Base-by-base conservation (phyloP, 371 early-diverging fungal species). In the Haplosporangium sp. region DNA sequence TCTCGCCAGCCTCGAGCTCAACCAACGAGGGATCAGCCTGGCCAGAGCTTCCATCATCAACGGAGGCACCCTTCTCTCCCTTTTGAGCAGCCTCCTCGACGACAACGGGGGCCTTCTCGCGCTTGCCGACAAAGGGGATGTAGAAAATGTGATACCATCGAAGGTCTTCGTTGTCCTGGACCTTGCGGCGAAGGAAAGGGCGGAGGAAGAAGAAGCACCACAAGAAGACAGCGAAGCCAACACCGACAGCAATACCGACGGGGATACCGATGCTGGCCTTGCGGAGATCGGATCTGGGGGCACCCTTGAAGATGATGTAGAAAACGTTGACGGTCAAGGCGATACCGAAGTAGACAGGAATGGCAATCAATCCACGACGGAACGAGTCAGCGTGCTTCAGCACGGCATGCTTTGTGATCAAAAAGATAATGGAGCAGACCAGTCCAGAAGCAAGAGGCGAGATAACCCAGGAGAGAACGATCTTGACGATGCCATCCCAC, bases 401-500 rank as follows among this genome's bases (percentile, higher is more conserved):
- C 29, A 94, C 86, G 55, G 84, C 81, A 61, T 81, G 85, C 57
- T 90, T 91, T 38, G 92, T 90, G 53, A 87, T 76, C 38, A 86
- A 62, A 73, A 89, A 95, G 60, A 95, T 82, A 38, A 86, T 62
- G 8, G 90, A 79, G n/a, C 93, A 86, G 62, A 93, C 83, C 38
- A 89, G 18, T 59, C 93, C 94, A 50, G 95, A 84, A 53, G 77
- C 73, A 37, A 89, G 74, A 20, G 95, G 95, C 0, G 94, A 92
- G 37, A 92, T 80, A 59, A 95, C 86, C 95, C 95, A 95, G 12
- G 93, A 91, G 38, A 89, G 82, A 63, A 94, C 81, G 69, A 95
- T 94, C 67, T 89, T 84, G 55, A 76, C 84, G 48, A 95, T 85
- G 37, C 94, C 95, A 14, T 77, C 69, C 95, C 95, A 95, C 75